Base-by-base conservation (phyloP, 2,329 filamentous ascomycete species). In the Fusarium verrucosum region DNA sequence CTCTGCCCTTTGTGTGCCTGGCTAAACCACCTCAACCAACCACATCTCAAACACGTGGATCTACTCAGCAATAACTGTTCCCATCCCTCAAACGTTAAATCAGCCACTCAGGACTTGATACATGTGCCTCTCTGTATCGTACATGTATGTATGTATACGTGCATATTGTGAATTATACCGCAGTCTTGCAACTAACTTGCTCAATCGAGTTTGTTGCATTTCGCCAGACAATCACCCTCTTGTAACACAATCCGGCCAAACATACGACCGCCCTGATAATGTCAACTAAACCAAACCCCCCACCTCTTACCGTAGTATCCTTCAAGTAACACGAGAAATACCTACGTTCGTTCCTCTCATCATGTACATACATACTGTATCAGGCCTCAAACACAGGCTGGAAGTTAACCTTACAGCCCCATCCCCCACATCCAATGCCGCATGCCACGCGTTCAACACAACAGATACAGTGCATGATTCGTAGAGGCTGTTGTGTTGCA, bases 381-480 rank as follows among this genome's bases (percentile, higher is more conserved):
- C 50, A 44, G 50, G 44, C 58, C 59, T 46, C 40, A 42, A 62
- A 33, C 30, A 23, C 41, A 38, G 43, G 33, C 50, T 28, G 26
- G 8, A 32, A 32, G 14, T 32, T 50, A 32, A 38, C 26, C 32
- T 28, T 25, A 19, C n/a, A 25, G 25, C 30, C 26, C 26, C 10
- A 28, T 30, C 14, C 14, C 7, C 47, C 58, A 66, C 53, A 63
- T 47, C 58, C 36, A 61, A 55, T 53, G 43, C 58, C 13, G 57
- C 51, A 41, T 66, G 57, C 62, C 62, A 66, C 62, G 62, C 62
- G 62, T 65, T 63, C 62, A 58, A 38, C 41, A 52, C 62, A 58
- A 38, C 41, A 52, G 46, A 54, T 58, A 65, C 62, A 58, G 62
- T 62, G 62, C 58, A 66, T 63, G 49, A 54, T 59, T 38, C 42